Conservation (phyloP, 2,329 filamentous ascomycete genomes). For the Ophiostoma ulmi region DNA sequence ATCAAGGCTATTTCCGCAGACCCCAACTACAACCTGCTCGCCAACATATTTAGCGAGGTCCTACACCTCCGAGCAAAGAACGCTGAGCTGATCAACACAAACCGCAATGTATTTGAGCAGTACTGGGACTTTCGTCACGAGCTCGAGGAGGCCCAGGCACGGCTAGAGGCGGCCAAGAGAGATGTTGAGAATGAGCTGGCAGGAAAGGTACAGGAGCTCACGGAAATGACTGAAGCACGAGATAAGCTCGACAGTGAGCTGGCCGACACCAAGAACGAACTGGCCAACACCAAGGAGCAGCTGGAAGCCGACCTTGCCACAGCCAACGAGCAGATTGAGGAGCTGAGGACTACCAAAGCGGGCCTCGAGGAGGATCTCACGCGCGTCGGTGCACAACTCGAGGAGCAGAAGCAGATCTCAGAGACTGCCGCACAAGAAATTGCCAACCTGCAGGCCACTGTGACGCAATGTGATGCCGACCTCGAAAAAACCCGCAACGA, state of each 20-base stretch:
- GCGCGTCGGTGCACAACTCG: constrained; percentile 19
- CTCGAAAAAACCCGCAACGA: constrained; percentile 29
- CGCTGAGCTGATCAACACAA: constrained; percentile 32
- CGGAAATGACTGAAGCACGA: constrained; percentile 26
- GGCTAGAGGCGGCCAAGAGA: constrained; percentile 30
- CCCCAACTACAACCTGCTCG: constrained; percentile 35
- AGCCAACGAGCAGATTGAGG: constrained; percentile 27
- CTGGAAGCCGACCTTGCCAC: constrained; percentile 26
- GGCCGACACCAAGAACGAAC: constrained; percentile 27
- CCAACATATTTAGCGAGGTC: constrained; percentile 35
- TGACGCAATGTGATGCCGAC: constrained; percentile 28
- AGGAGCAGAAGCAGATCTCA: constrained; percentile 22
- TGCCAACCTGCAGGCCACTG: constrained; percentile 27
- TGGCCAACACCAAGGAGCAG: constrained; percentile 27
- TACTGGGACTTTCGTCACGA: constrained; percentile 35
- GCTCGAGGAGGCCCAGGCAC: constrained; percentile 31
- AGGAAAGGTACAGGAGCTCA: constrained; percentile 28
- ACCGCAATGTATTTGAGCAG: constrained; percentile 34
- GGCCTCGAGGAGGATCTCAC: constrained; percentile 19
- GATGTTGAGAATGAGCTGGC: constrained; percentile 30
- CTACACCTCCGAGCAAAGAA: constrained; percentile 34
- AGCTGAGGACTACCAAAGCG: constrained; percentile 14
- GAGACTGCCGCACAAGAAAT: constrained; percentile 27
- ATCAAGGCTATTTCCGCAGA: constrained; percentile 35
- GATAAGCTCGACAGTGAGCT: constrained; percentile 26